Evolutionary conservation across 2,329 filamentous ascomycete species (phyloP).

Genomic region (Cladosporium sp.): DNA sequence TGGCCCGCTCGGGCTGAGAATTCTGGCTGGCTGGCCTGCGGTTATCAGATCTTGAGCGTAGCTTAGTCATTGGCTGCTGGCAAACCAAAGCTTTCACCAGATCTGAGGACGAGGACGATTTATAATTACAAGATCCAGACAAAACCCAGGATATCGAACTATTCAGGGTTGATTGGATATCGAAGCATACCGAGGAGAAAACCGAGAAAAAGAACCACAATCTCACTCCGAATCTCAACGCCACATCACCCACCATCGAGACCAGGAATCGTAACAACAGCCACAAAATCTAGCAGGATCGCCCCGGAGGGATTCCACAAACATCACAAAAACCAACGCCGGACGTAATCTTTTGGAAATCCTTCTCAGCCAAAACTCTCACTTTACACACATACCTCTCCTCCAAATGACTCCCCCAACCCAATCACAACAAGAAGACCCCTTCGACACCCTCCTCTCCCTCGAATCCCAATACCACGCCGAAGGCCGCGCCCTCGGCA

Average conservation of each 20-base stretch:
- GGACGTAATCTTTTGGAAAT: too few relatives aligned
- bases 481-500: slow-evolving; percentile 76
- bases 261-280: neutral
- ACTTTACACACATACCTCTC: too few relatives aligned
- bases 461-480: slow-evolving; percentile 74
- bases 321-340: neutral
- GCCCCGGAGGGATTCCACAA: neutral
- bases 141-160: neutral
- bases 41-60: slow-evolving; percentile 4
- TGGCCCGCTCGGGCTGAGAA: slow-evolving; percentile 12
- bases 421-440: slow-evolving; percentile 42
- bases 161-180: neutral
- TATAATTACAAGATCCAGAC: neutral
- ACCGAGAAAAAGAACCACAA: neutral
- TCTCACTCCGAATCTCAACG: neutral
- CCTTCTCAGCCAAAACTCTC: too few relatives aligned
- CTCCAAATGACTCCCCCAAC: neutral
- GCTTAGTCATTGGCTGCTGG: neutral
- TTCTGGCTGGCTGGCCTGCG: neutral
- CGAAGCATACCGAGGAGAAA: neutral
- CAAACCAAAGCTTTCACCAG: neutral
- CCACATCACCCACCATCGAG: neutral
- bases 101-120: neutral
- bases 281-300: neutral
- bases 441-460: slow-evolving; percentile 59